Conservation (phyloP, 1,284 basidiomycete genomes). For the Tremellales sp. region DNA sequence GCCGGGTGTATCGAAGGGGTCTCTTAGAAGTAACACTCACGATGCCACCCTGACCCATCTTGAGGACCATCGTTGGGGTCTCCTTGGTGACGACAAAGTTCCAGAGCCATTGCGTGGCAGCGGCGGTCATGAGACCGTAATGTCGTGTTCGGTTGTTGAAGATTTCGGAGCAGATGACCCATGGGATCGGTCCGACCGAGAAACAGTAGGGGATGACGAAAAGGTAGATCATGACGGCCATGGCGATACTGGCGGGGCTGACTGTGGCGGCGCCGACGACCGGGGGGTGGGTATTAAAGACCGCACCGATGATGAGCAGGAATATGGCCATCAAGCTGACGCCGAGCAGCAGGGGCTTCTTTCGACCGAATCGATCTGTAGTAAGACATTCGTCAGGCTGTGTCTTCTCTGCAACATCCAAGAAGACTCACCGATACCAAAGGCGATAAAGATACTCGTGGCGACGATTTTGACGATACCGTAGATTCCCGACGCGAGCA, state of each 20-base stretch:
- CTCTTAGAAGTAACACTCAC: slow-evolving; percentile 4
- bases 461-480: slow-evolving; percentile 72
- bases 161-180: slow-evolving; percentile 59
- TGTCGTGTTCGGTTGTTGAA: slow-evolving; percentile 76
- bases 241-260: slow-evolving; percentile 41
- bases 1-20: background rate
- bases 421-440: no score
- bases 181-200: slow-evolving; percentile 41
- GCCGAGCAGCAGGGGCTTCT: slow-evolving; percentile 48
- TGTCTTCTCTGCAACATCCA: slow-evolving; percentile 57
- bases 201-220: slow-evolving; percentile 50
- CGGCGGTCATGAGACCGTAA: slow-evolving; percentile 67
- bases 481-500: slow-evolving; percentile 77
- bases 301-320: slow-evolving; percentile 65
- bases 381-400: no score
- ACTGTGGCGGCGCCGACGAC: slow-evolving; percentile 15
- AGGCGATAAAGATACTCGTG: slow-evolving; percentile 61
- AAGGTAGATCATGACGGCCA: slow-evolving; percentile 47
- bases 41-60: slow-evolving; percentile 38
- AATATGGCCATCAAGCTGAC: slow-evolving; percentile 60
- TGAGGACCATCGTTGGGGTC: slow-evolving; percentile 62
- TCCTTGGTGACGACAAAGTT: slow-evolving; percentile 72
- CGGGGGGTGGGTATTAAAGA: slow-evolving; percentile 68
- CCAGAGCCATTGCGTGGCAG: slow-evolving; percentile 70
- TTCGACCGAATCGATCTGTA: slow-evolving; percentile 49